These are phyloP conservation scores for Evernia prunastri DNA, from an alignment of 495 filamentous ascomycete genomes.

Conservation along the genomic window DNA sequence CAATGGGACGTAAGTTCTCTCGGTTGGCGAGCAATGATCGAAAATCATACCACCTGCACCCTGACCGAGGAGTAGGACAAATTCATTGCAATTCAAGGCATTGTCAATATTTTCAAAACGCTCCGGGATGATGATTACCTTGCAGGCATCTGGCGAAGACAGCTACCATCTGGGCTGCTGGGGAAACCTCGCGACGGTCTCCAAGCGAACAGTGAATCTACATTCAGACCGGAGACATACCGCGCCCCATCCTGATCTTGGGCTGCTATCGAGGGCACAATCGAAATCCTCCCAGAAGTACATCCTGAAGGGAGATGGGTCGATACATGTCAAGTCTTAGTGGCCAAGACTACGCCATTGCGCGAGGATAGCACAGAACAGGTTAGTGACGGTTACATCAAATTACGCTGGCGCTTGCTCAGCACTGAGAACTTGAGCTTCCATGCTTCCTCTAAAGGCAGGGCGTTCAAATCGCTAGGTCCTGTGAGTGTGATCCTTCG, in stretches of 20 bases:
- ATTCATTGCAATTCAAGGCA: constrained; percentile 11
- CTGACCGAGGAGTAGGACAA: constrained; percentile 13
- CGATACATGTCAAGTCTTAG: not conserved
- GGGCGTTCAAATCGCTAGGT: not conserved
- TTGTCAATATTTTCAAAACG: not conserved
- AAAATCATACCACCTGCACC: not conserved
- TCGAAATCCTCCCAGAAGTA: not conserved
- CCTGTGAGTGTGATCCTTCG: not conserved
- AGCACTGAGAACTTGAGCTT: not conserved
- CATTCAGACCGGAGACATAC: not conserved
- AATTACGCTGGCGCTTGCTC: not conserved
- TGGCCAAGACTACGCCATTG: not conserved
- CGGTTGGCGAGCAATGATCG: not conserved
- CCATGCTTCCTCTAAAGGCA: not conserved
- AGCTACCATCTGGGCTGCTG: not conserved
- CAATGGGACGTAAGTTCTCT: not conserved
- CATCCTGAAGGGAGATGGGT: not conserved
- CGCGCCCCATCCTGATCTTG: constrained; percentile 8
- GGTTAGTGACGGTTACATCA: constrained; percentile 1
- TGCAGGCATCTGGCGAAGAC: not conserved
- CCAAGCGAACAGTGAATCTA: not conserved
- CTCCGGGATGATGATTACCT: constrained; percentile 5
- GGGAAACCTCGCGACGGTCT: not conserved
- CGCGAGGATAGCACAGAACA: constrained; percentile 1
- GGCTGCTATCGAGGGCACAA: not conserved